Percentiles rank a stretch among this genome's conserved stretches.
phyloP scores from a whole-genome alignment of 352 stramenopile species.

The Phytophthora gonapodyides region DNA sequence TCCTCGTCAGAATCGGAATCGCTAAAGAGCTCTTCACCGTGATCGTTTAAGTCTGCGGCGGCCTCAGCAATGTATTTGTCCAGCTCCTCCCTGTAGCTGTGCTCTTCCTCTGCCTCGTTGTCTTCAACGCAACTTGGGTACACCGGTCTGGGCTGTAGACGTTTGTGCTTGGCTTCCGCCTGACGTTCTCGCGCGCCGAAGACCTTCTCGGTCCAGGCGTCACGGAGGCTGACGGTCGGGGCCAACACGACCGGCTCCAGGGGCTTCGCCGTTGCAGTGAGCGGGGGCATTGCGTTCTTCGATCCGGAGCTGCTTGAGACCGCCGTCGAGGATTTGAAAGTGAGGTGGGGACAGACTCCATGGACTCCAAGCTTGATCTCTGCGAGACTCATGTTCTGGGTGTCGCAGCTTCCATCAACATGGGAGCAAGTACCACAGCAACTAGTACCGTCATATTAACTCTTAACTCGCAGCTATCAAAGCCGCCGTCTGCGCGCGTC shows the following conservation, averaged over 20 bases:
- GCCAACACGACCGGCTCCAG: slow-evolving; percentile 14
- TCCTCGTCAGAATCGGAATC: slow-evolving; percentile 15
- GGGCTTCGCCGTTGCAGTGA: slow-evolving; percentile 17
- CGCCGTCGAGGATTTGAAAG: slow-evolving; percentile 23
- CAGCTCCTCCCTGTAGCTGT: slow-evolving; percentile 23
- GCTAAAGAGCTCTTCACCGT: slow-evolving; percentile 4
- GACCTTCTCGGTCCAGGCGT: slow-evolving; percentile 27
- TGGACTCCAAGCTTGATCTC: neutral
- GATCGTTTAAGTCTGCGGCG: slow-evolving; percentile 18
- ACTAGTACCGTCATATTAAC: too few species aligned
- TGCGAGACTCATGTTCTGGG: too few species aligned
- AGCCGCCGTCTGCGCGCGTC: neutral
- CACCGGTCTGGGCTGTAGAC: neutral
- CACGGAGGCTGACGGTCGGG: slow-evolving; percentile 1
- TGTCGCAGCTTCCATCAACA: too few species aligned
- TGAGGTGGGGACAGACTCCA: slow-evolving; percentile 12
- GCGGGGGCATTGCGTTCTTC: slow-evolving; percentile 13
- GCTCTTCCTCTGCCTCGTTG: neutral
- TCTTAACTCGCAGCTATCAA: neutral
- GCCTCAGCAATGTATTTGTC: slow-evolving; percentile 23
- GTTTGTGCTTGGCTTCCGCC: neutral
- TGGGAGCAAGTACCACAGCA: too few species aligned
- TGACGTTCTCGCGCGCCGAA: slow-evolving; percentile 7
- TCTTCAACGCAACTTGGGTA: neutral
- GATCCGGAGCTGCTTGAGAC: slow-evolving; percentile 8